Evolutionary conservation across 768 basidiomycete species (phyloP).

Genomic region (Leucosporidium scottii): DNA sequence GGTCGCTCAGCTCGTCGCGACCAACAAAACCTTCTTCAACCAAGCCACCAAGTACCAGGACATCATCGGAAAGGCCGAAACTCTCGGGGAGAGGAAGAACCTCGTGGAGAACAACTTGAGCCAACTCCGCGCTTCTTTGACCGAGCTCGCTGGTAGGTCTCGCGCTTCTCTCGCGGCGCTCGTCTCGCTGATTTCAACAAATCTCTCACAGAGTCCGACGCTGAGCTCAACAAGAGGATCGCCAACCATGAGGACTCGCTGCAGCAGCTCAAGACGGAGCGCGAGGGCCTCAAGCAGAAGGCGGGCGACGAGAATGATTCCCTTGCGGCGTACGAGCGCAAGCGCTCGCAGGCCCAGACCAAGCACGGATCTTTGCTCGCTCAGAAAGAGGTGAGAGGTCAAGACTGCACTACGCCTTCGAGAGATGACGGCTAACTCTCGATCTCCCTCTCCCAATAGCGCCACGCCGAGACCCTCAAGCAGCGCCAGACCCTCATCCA

Average conservation of each 20-base stretch:
- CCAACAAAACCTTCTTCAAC: slow-evolving; percentile 59
- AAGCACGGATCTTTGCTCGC: slow-evolving; percentile 58
- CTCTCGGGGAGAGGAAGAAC: slow-evolving; percentile 56
- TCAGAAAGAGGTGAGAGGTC: slow-evolving; percentile 52
- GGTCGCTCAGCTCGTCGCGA: slow-evolving; percentile 63
- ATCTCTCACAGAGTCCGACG: slow-evolving; percentile 37
- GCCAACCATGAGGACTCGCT: slow-evolving; percentile 94
- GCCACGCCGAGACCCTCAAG: slow-evolving; percentile 60
- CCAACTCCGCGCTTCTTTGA: slow-evolving; percentile 29
- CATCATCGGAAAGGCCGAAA: slow-evolving; percentile 63
- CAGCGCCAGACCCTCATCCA: slow-evolving; percentile 69
- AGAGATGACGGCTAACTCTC: not conserved
- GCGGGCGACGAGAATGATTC: slow-evolving; percentile 59
- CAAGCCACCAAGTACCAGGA: slow-evolving; percentile 78
- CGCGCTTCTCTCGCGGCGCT: not conserved
- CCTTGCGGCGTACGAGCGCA: slow-evolving; percentile 29
- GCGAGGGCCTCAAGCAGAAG: slow-evolving; percentile 85
- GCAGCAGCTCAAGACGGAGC: slow-evolving; percentile 72
- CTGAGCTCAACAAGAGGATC: slow-evolving; percentile 94
- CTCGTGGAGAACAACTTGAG: slow-evolving; percentile 57
- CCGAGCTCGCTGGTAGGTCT: slow-evolving; percentile 58
- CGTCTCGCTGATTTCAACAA: not conserved
- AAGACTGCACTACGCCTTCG: not conserved
- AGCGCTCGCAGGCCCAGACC: slow-evolving; percentile 25
- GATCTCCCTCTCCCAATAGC: slow-evolving; percentile 47